Evolutionary conservation across 495 filamentous ascomycete genomes (phyloP).

Genomic region (Aspergillus egyptiacus): DNA sequence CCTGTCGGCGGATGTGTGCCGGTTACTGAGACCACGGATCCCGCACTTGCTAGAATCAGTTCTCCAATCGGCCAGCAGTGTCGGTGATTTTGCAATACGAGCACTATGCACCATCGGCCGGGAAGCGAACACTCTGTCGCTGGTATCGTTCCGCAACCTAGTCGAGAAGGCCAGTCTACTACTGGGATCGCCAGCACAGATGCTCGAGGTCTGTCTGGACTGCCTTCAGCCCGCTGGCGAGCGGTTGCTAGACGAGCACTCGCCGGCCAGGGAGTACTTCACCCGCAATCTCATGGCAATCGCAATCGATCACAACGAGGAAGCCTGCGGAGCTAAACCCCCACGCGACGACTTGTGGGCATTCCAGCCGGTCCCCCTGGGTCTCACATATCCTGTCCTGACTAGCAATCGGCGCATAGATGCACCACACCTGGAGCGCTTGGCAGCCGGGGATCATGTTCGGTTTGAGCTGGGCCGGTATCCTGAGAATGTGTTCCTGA

Average conservation of each 20-base stretch:
- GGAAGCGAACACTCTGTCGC: neutral
- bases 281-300: neutral
- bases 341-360: neutral
- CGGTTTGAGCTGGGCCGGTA: neutral
- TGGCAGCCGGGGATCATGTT: neutral
- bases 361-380: neutral
- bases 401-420: neutral
- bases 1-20: neutral
- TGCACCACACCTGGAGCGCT: constrained; percentile 1
- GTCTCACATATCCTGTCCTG: neutral
- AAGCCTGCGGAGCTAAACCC: neutral
- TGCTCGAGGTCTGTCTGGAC: neutral
- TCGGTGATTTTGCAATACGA: neutral
- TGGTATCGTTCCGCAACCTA: neutral
- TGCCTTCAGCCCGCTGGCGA: neutral
- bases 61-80: neutral
- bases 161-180: neutral
- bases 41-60: neutral
- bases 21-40: neutral
- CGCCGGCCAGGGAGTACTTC: neutral
- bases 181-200: neutral
- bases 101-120: neutral
- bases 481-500: neutral
- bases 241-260: neutral
- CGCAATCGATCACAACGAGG: constrained; percentile 2